phyloP scores from a whole-genome alignment of 2,329 filamentous ascomycete species.

The Phoma sp. region DNA sequence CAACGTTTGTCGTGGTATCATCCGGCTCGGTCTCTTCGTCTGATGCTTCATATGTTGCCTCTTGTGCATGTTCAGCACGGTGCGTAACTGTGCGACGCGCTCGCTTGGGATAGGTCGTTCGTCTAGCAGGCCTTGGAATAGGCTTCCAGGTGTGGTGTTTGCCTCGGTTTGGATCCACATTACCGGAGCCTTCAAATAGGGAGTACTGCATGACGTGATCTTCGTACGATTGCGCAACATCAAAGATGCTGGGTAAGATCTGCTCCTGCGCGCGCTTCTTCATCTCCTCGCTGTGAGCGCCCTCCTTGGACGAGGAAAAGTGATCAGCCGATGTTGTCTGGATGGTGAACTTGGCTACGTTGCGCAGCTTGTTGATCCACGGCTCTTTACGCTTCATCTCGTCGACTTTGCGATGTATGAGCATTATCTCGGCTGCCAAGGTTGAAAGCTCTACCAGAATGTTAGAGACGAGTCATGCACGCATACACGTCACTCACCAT shows the following conservation, averaged over 20 bases:
- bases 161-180: slow-evolving; percentile 27
- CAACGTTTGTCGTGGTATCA: slow-evolving; percentile 17
- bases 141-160: slow-evolving; percentile 33
- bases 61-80: neutral
- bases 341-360: slow-evolving; percentile 28
- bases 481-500: slow-evolving; percentile 22
- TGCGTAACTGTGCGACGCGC: slow-evolving; percentile 3
- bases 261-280: slow-evolving; percentile 31
- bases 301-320: slow-evolving; percentile 36
- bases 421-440: slow-evolving; percentile 38
- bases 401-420: slow-evolving; percentile 36
- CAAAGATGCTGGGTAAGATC: slow-evolving; percentile 39
- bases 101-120: slow-evolving; percentile 15
- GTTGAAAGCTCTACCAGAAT: slow-evolving; percentile 29
- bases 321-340: slow-evolving; percentile 28
- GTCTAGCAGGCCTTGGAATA: slow-evolving; percentile 26
- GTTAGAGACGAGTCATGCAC: slow-evolving; percentile 7
- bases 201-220: slow-evolving; percentile 35
- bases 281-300: slow-evolving; percentile 32
- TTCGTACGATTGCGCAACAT: slow-evolving; percentile 36
- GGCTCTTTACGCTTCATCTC: slow-evolving; percentile 28
- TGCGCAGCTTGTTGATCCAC: slow-evolving; percentile 35
- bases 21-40: slow-evolving; percentile 34
- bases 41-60: slow-evolving; percentile 11
- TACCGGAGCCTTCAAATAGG: slow-evolving; percentile 31